Evolutionary conservation across 805 yeast genomes (phyloP), one percentile per base, ranked within the genome.

Genomic region (Barnettozyma siamensis): DNA sequence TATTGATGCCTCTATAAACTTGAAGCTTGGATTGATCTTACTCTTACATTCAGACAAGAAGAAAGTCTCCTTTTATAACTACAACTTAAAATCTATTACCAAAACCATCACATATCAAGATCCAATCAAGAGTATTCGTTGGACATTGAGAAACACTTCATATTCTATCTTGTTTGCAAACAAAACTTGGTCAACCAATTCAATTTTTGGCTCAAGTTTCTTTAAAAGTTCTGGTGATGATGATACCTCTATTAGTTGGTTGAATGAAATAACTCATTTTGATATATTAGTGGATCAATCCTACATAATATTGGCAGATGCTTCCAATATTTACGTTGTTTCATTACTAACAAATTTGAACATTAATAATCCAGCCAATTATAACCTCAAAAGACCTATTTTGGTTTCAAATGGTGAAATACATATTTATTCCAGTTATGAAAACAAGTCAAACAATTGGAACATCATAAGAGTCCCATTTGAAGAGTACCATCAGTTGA

Each of bases 141-240:
- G 54, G 57, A 38, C 48, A 5, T 17, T 12, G 27, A 46, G 40
- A 38, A 50, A 47, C 16, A 48, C 20, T 20, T 28, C 42, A 8
- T 37, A 49, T n/a, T n/a, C 47, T 12, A 37, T 55, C 2, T 33
- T 54, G 3, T 50, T 41, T 23, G 17, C 27, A 2, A 41, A 49
- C 20, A 51, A 55, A 3, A 32, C 49, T 1, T 59, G 64, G 64
- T 43, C 49, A 4, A n/a, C 53, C 2, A 41, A 49, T n/a, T 58
- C 63, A 8, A 49, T 53, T 1, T 59, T 51, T 43, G 64, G 63
- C 7, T 41, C 51, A 24, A 48, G 48, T 5, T 40, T 42, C 2
- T 59, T 59, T 40, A 42, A 47, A 33, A 46, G 48, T 21, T 26
- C 40, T 17, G 41, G 37, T 33, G 26, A 29, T 20, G 32, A 34